Base-by-base conservation (phyloP, 192 early-diverging fungal genomes). In the Geranomyces variabilis region DNA sequence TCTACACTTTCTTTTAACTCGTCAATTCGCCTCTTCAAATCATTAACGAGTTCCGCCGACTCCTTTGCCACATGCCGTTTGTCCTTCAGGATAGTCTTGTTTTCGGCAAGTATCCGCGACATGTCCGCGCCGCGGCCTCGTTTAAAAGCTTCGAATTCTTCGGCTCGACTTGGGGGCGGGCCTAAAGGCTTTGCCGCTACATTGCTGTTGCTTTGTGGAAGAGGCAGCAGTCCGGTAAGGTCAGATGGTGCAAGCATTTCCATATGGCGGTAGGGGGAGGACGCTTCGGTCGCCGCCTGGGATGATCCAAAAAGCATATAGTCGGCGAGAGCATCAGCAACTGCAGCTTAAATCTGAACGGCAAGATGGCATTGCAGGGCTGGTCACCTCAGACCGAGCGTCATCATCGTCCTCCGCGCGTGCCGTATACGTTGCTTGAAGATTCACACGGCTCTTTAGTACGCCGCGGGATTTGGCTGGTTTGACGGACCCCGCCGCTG, bases 131-230 rank as follows among this genome's bases (percentile, higher is more conserved):
- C 87, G 48, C 78, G 88, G 0, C 73, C 73, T 19, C 73, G 43
- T 58, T 89, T 89, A 70, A 85, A 89, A 10, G 63, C 57, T 70
- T 89, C 87, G 72, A 87, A 89, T 63, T 88, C 87, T 28, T 88
- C 86, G 13, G 83, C 79, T 33, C 87, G 70, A 41, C 61, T 70
- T 12, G 63, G 64, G 2, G 75, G 75, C 44, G 72, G 64, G 26
- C 34, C 55, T n/a, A 60, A 34, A 7, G 58, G 29, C 58, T 60
- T 60, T 26, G 31, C 58, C 29, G 58, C 58, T 30, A 26, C 24
- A 29, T 29, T 33, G 36, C 58, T 17, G 17, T 60, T 7, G 22
- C 13, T 31, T 30, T 41, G 36, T 9, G 63, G 63, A 24, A 66
- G 43, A 33, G 71, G 48, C 9, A 26, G 43, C 17, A 64, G 19